phyloP scores from a whole-genome alignment of 1,284 basidiomycete species.

The Moesziomyces parantarcticus region DNA sequence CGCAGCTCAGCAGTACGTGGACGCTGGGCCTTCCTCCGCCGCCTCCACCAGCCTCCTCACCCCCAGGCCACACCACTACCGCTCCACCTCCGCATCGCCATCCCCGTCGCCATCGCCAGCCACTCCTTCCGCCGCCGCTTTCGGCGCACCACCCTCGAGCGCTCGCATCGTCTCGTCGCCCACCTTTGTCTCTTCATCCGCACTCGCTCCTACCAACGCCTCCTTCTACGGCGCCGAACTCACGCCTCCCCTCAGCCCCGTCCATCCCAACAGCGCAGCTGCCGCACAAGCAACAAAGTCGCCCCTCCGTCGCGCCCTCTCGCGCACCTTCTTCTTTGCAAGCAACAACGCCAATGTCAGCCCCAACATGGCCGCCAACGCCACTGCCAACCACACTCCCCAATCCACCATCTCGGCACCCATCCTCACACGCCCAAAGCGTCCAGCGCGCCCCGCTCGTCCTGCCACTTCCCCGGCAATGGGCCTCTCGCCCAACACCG shows the following conservation, averaged over 20 bases:
- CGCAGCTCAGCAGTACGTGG: constrained; percentile 27
- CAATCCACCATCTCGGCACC: neutral
- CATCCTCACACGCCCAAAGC: neutral
- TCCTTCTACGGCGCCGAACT: constrained; percentile 7
- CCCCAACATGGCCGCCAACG: neutral
- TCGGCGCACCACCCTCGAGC: constrained; percentile 3
- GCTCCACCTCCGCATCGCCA: constrained; percentile 16
- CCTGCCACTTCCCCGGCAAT: neutral
- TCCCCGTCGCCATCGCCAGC: constrained; percentile 17
- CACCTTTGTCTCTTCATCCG: constrained; percentile 32
- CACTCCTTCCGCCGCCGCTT: constrained; percentile 15
- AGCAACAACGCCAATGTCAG: constrained; percentile 9
- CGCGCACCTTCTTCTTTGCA: constrained; percentile 24
- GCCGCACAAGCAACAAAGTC: constrained; percentile 26
- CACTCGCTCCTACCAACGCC: constrained; percentile 1
- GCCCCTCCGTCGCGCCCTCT: constrained; percentile 29
- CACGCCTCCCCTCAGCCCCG: constrained; percentile 34
- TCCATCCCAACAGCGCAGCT: constrained; percentile 1
- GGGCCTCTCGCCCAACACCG: neutral
- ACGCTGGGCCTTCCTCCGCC: constrained; percentile 24
- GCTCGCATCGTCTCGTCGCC: constrained; percentile 27
- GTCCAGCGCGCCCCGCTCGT: neutral
- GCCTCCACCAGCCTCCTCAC: constrained; percentile 24
- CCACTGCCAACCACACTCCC: neutral
- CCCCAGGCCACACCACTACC: constrained; percentile 26